Conservation (phyloP, 768 basidiomycete genomes). For the Candolleomyces aberdarensis region DNA sequence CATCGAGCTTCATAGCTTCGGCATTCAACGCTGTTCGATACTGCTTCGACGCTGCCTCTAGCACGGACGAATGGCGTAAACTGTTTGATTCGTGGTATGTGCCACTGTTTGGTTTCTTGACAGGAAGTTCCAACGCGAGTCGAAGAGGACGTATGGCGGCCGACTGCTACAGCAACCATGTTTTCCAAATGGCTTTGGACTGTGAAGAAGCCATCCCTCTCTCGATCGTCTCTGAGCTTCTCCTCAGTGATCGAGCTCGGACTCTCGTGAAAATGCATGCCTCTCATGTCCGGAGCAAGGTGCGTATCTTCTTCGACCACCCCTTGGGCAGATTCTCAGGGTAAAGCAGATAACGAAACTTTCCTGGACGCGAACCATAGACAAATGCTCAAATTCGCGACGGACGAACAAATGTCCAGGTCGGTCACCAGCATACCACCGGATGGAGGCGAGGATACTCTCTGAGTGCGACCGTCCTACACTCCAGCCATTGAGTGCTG, state of each 20-base stretch:
- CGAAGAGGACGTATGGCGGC: conserved; percentile 76
- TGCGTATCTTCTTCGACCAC: conserved; percentile 23
- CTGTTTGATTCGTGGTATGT: conserved; percentile 78
- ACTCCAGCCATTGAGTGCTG: too few relatives aligned
- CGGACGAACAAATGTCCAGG: conserved; percentile 84
- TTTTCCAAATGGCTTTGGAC: conserved; percentile 85
- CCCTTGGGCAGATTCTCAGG: conserved; percentile 7
- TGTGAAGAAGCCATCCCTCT: conserved; percentile 86
- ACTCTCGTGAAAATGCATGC: conserved; percentile 90
- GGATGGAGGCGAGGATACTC: conserved; percentile 74
- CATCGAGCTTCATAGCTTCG: conserved; percentile 52
- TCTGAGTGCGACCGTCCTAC: conserved; percentile 17
- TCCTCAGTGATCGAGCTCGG: conserved; percentile 80
- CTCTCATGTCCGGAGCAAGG: conserved; percentile 91
- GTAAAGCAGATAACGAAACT: conserved; percentile 77
- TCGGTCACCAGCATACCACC: conserved; percentile 84
- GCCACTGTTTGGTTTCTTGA: not conserved
- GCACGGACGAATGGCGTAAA: conserved; percentile 71
- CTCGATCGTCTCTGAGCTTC: conserved; percentile 79
- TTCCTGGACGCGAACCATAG: conserved; percentile 81
- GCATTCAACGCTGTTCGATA: conserved; percentile 88
- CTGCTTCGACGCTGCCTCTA: conserved; percentile 77
- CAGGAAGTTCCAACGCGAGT: not conserved
- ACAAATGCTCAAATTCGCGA: conserved; percentile 79
- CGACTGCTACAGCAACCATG: conserved; percentile 88